Conservation (phyloP, 345 rosid species). For the Lepidium aucheri region DNA sequence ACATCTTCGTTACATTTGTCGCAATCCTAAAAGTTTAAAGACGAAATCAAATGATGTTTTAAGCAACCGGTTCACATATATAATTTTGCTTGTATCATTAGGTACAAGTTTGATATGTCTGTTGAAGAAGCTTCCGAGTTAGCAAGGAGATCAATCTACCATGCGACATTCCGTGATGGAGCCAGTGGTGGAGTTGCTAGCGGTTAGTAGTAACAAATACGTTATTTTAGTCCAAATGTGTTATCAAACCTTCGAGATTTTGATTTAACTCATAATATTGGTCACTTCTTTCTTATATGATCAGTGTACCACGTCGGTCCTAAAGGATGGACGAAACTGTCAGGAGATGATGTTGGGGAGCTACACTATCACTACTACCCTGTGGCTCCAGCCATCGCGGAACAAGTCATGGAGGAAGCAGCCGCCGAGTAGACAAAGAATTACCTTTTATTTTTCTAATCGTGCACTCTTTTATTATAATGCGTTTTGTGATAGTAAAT, state of each 20-base stretch:
- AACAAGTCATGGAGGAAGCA: conserved; percentile 90
- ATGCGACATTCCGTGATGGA: conserved; percentile 97
- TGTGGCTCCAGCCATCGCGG: conserved; percentile 46
- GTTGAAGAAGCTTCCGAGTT: conserved; percentile 90
- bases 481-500: conserved; percentile 2
- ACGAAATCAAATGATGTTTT: neutral
- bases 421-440: conserved; percentile 1
- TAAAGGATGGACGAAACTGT: conserved; percentile 85
- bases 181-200: conserved; percentile 99
- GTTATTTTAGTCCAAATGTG: neutral
- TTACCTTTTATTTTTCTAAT: neutral
- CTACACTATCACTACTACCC: conserved; percentile 85
- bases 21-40: neutral
- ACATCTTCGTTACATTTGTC: neutral
- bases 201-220: conserved; percentile 38
- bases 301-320: conserved; percentile 96
- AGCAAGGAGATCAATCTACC: conserved; percentile 94
- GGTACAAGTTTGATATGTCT: conserved; percentile 81
- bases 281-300: conserved; percentile 17
- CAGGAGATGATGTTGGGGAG: conserved; percentile 97
- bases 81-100: conserved; percentile 16
- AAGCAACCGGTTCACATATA: neutral
- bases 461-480: neutral
- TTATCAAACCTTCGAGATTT: neutral
- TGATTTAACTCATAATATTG: neutral